Conservation (phyloP, 495 filamentous ascomycete species). For the Haplographium delicatum region DNA sequence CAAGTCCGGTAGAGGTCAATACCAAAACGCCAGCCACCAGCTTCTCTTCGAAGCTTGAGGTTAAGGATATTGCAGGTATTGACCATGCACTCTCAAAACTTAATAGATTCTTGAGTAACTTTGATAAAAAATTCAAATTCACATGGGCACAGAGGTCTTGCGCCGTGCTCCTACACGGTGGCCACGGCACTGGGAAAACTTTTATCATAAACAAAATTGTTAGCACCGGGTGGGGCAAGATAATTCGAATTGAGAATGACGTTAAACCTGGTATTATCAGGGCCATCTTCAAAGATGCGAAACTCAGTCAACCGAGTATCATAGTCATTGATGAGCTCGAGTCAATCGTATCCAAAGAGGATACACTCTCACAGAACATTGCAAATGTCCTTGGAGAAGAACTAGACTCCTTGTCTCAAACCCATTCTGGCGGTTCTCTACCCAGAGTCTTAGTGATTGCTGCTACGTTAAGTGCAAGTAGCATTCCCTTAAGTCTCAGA, state of each 20-base stretch:
- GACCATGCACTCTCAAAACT: constrained; percentile 55
- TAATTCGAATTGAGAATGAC: constrained; percentile 52
- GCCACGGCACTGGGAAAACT: constrained; percentile 79
- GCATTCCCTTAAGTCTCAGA: constrained; percentile 70
- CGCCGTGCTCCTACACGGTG: constrained; percentile 72
- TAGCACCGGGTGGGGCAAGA: constrained; percentile 61
- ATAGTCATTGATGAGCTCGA: constrained; percentile 82
- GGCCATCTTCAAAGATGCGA: constrained; percentile 67
- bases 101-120: constrained; percentile 60
- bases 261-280: constrained; percentile 56
- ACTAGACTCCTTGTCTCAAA: constrained; percentile 41
- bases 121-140: constrained; percentile 36
- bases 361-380: constrained; percentile 40
- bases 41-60: constrained; percentile 24
- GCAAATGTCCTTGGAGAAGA: constrained; percentile 46
- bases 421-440: constrained; percentile 26
- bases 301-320: constrained; percentile 67
- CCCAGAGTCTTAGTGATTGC: constrained; percentile 56
- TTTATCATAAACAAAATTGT: constrained; percentile 63
- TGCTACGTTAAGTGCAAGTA: constrained; percentile 63
- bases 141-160: constrained; percentile 37
- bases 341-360: constrained; percentile 61
- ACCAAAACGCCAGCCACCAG: neutral
- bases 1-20: neutral
- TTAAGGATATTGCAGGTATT: constrained; percentile 56